A percentile compares a stretch with the other conserved stretches of the same genome.
These are phyloP conservation scores for Diaporthe longicolla DNA, from an alignment of 2,329 filamentous ascomycete species.

Conservation along the genomic window DNA sequence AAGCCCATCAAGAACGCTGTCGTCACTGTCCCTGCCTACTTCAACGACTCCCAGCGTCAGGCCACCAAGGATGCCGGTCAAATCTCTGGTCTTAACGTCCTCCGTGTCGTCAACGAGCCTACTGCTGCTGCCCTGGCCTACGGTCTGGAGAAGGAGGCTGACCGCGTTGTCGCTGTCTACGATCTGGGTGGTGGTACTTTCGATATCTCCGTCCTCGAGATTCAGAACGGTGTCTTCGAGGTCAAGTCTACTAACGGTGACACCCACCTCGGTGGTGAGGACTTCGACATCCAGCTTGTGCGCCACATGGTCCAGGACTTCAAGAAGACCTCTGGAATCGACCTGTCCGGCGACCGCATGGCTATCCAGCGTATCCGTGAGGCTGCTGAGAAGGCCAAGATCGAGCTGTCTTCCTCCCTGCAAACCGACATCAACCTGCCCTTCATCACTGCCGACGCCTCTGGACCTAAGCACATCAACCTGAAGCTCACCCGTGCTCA, in stretches of 20 bases:
- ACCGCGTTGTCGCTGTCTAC: slow-evolving; percentile 93
- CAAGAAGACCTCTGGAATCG: slow-evolving; percentile 95
- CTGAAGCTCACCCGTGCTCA: slow-evolving; percentile 91
- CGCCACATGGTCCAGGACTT: slow-evolving; percentile 94
- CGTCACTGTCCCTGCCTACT: slow-evolving; percentile 97
- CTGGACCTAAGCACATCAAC: slow-evolving; percentile 98
- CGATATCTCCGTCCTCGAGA: slow-evolving; percentile 98
- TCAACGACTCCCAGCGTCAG: slow-evolving; percentile 98
- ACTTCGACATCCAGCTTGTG: slow-evolving; percentile 96
- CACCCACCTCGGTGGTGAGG: slow-evolving; percentile 97
- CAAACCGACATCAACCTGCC: slow-evolving; percentile 99
- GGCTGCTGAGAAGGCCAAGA: slow-evolving; percentile 99
- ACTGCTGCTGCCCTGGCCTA: slow-evolving; percentile 96
- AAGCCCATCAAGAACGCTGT: slow-evolving; percentile 96
- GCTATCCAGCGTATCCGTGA: slow-evolving; percentile 99
- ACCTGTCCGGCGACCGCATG: slow-evolving; percentile 94
- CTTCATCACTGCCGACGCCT: slow-evolving; percentile 97
- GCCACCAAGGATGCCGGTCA: slow-evolving; percentile 98
- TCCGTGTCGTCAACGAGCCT: slow-evolving; percentile 98
- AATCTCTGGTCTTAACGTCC: slow-evolving; percentile 95
- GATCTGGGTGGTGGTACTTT: slow-evolving; percentile 99
- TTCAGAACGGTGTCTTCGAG: slow-evolving; percentile 98
- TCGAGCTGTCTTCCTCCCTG: slow-evolving; percentile 93
- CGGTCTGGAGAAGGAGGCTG: slow-evolving; percentile 93
- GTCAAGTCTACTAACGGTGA: slow-evolving; percentile 99